Evolutionary conservation across 768 basidiomycete genomes (phyloP).

Genomic region (Daedalea quercina): DNA sequence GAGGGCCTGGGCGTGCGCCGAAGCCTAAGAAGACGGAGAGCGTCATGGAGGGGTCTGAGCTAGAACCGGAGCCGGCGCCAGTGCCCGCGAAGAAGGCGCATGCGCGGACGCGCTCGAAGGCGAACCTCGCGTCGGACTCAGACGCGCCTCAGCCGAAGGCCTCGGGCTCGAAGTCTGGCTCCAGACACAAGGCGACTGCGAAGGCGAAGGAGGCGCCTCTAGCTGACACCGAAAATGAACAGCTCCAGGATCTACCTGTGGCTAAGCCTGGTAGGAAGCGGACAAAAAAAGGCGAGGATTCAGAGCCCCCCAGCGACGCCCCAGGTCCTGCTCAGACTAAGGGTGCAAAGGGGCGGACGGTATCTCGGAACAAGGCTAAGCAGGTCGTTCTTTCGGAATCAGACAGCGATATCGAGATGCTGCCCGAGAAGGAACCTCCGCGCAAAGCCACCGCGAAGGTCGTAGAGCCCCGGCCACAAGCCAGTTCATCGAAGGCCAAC

Average conservation of each 20-base stretch:
- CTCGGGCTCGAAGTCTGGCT: conserved; percentile 3
- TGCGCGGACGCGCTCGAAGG: conserved; percentile 15
- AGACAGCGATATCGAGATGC: conserved; percentile 11
- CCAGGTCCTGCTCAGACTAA: conserved; percentile 3
- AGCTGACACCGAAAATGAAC: background rate
- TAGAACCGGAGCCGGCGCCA: conserved; percentile 1
- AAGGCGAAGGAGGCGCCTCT: conserved; percentile 1
- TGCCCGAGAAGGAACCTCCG: conserved; percentile 11
- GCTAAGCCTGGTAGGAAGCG: conserved; percentile 9
- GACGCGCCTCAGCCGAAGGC: conserved; percentile 7
- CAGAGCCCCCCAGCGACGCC: conserved; percentile 6
- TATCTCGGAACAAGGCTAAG: conserved; percentile 13
- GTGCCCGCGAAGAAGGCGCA: conserved; percentile 10
- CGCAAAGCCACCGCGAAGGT: conserved; percentile 3
- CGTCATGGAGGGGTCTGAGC: conserved; percentile 1
- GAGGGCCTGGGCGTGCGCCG: conserved; percentile 9
- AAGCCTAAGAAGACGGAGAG: conserved; percentile 6
- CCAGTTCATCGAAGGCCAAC: background rate
- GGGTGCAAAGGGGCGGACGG: conserved; percentile 6
- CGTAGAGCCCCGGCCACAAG: background rate
- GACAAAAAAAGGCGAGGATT: conserved; percentile 15
- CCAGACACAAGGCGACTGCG: conserved; percentile 9
- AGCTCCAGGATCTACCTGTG: background rate
- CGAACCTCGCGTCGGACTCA: conserved; percentile 9
- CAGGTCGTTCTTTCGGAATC: background rate